Conservation (phyloP, 2,329 filamentous ascomycete species). For the Clarireedia monteithiana region DNA sequence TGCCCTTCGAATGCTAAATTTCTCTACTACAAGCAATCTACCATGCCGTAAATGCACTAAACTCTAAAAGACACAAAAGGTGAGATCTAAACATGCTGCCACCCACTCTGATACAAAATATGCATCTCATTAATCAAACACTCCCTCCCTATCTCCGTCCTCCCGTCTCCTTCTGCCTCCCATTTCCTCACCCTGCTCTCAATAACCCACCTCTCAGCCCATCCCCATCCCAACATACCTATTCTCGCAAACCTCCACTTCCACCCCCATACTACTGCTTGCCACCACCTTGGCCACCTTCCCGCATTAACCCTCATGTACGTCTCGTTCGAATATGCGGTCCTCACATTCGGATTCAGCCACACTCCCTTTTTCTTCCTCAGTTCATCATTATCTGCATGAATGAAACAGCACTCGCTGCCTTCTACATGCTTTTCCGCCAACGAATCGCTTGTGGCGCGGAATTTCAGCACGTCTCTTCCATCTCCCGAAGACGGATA, state of each 20-base stretch:
- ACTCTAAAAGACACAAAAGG: background rate
- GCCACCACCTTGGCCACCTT: constrained; percentile 9
- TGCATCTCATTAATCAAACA: constrained; percentile 52
- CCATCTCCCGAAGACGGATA: constrained; percentile 24
- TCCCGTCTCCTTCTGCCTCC: too few relatives aligned
- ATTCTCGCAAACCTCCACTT: background rate
- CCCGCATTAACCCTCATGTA: constrained; percentile 29
- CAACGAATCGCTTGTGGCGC: constrained; percentile 54
- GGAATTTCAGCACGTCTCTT: constrained; percentile 42
- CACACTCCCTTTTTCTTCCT: constrained; percentile 53
- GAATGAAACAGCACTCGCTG: constrained; percentile 75
- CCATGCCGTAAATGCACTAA: background rate
- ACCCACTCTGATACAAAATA: constrained; percentile 47
- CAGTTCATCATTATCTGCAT: constrained; percentile 47
- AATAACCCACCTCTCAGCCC: background rate
- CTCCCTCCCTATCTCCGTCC: background rate
- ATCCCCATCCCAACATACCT: background rate
- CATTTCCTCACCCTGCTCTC: background rate
- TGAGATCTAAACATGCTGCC: constrained; percentile 38
- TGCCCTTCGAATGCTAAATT: too few relatives aligned
- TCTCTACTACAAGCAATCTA: too few relatives aligned
- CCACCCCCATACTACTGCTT: background rate
- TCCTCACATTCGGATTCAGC: constrained; percentile 60
- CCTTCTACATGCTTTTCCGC: constrained; percentile 57
- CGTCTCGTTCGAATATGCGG: constrained; percentile 51